phyloP scores from a whole-genome alignment of 2,329 filamentous ascomycete species.

The Helotiales sp. region DNA sequence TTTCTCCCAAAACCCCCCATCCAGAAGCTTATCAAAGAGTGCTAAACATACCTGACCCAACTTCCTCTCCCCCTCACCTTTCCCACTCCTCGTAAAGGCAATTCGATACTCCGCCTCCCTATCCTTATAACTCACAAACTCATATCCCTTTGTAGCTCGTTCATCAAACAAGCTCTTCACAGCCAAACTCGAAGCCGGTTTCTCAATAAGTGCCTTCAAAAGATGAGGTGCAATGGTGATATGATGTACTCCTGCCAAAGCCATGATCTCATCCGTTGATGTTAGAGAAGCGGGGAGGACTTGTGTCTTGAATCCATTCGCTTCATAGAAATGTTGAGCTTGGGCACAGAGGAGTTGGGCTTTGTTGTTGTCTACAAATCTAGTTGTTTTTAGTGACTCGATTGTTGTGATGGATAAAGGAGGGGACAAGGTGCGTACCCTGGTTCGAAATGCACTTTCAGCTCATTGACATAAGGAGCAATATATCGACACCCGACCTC shows the following conservation, averaged over 20 bases:
- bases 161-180: conserved; percentile 26
- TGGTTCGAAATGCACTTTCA: conserved; percentile 60
- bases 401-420: neutral
- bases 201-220: conserved; percentile 34
- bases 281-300: conserved; percentile 60
- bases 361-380: conserved; percentile 49
- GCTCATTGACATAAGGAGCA: conserved; percentile 65
- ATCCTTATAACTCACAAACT: conserved; percentile 29
- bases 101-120: conserved; percentile 51
- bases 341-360: conserved; percentile 41
- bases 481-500: conserved; percentile 61
- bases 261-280: conserved; percentile 57
- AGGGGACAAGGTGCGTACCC: conserved; percentile 35
- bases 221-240: conserved; percentile 58
- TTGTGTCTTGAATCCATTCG: conserved; percentile 43
- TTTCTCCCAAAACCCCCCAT: neutral
- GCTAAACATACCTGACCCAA: conserved; percentile 43
- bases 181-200: conserved; percentile 6
- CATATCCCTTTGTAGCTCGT: neutral
- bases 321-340: conserved; percentile 53
- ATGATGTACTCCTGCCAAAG: conserved; percentile 56
- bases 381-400: conserved; percentile 25
- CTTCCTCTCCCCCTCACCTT: conserved; percentile 51
- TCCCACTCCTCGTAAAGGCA: conserved; percentile 49
- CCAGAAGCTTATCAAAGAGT: neutral